These are phyloP conservation scores for Termitomyces sp. DNA, from an alignment of 768 basidiomycete genomes.

Conservation along the genomic window DNA sequence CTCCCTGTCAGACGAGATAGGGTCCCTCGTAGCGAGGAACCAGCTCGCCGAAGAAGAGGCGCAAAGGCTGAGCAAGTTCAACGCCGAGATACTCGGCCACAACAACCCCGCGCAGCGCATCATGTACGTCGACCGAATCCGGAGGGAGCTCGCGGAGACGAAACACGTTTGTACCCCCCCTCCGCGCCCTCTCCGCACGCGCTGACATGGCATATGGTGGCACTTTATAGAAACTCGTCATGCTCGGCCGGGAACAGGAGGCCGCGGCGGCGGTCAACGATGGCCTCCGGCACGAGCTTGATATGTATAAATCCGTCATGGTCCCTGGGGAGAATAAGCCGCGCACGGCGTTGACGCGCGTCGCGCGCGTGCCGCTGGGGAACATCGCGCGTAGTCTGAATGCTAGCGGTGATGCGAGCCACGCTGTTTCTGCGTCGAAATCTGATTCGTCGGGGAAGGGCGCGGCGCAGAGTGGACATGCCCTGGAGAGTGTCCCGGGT, in stretches of 20 bases:
- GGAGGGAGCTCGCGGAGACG: conserved; percentile 71
- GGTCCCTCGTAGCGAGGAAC: conserved; percentile 60
- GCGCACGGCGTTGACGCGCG: conserved; percentile 46
- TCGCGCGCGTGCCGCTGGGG: conserved; percentile 42
- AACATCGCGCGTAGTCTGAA: conserved; percentile 37
- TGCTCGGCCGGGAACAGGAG: conserved; percentile 44
- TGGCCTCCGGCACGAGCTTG: conserved; percentile 48
- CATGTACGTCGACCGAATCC: conserved; percentile 79
- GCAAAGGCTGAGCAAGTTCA: conserved; percentile 68
- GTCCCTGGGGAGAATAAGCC: conserved; percentile 46
- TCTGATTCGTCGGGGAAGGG: not conserved
- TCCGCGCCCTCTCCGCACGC: not conserved
- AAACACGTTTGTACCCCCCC: conserved; percentile 60
- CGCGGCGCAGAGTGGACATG: conserved; percentile 11
- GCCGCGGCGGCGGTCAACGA: conserved; percentile 34
- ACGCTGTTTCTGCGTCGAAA: not conserved
- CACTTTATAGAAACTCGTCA: conserved; percentile 38
- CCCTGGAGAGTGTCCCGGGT: conserved; percentile 28
- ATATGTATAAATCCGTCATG: conserved; percentile 55
- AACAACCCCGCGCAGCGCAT: conserved; percentile 83
- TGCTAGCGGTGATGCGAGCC: not conserved
- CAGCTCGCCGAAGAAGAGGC: conserved; percentile 80
- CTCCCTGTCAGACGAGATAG: conserved; percentile 57
- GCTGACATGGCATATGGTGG: not conserved
- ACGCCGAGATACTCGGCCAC: conserved; percentile 82